Evolutionary conservation across 768 basidiomycete species (phyloP), one percentile per base, ranked within the genome.

Genomic region (Pisolithus orientalis): DNA sequence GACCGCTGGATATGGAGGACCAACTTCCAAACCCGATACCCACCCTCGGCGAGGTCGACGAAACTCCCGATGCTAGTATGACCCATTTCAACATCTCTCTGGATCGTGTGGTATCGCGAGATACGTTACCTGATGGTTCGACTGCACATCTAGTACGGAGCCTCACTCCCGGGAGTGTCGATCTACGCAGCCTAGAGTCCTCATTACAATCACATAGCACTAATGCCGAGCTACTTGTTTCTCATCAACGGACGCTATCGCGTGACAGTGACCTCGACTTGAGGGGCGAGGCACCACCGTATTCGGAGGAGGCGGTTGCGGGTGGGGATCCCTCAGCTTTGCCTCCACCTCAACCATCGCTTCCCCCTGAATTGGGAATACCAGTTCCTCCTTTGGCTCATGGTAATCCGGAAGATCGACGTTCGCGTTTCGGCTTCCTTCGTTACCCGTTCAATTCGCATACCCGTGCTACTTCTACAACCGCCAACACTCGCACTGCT

Each of bases 241-340:
- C 48, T 7, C 63, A 66, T 34, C 51, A 44, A n/a, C 57, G 57
- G 13, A 39, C 3, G 0, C 8, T 55, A 9, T 63, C 61, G 24
- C 43, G 10, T 25, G 53, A 49, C 13, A 17, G 14, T 13, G n/a
- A 16, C 16, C 43, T 25, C 11, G 77, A 76, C 59, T 73, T 76
- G 8, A 70, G 82, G 55, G 87, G 84, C 24, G 80, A 81, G 39
- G 82, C 84, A 5, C 87, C 87, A 4, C 66, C 85, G 0, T 90
- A 90, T 64, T 79, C 76, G 47, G 85, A 87, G 57, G 57, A 21
- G 9, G 40, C 40, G 10, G 78, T 76, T 10, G 70, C 78, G 31
- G 17, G 17, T 21, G 34, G 38, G 10, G 63, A 57, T 8, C 34
- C 37, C 3, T 49, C 51, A 65, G 55, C 53, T 55, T 21, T 53